These are phyloP conservation scores for Fusarium pseudoanthophilum DNA, from an alignment of 2,329 filamentous ascomycete species.

Conservation along the genomic window DNA sequence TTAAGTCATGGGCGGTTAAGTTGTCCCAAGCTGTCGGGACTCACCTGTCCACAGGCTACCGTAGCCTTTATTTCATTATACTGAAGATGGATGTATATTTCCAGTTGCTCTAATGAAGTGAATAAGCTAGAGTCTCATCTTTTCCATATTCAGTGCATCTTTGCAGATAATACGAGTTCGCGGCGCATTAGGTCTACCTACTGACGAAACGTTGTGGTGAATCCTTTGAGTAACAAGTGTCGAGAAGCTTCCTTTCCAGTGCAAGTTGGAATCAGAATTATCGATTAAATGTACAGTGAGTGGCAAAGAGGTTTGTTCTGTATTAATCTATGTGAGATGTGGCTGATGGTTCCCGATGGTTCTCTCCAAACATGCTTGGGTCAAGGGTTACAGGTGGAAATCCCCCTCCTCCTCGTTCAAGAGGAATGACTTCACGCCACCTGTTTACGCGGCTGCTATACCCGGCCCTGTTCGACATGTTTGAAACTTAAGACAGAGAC, in stretches of 20 bases:
- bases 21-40: background rate
- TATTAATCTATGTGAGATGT: constrained; percentile 32
- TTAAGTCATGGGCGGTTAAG: constrained; percentile 10
- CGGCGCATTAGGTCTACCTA: constrained; percentile 9
- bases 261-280: background rate
- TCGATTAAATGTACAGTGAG: background rate
- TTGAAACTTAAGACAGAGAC: constrained; percentile 20
- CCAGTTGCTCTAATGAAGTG: background rate
- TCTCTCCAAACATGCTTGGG: background rate
- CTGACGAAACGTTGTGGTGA: constrained; percentile 13
- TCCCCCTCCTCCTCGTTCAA: constrained; percentile 11
- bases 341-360: constrained; percentile 14
- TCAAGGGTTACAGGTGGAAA: constrained; percentile 25
- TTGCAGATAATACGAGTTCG: background rate
- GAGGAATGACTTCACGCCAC: constrained; percentile 25
- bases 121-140: background rate
- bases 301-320: background rate
- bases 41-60: background rate
- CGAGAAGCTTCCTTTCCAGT: background rate
- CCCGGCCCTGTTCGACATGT: constrained; percentile 21
- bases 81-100: background rate
- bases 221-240: constrained; percentile 21
- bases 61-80: background rate
- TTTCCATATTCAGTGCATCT: background rate
- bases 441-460: constrained; percentile 23